Percentiles rank a stretch among this genome's conserved stretches.
These are phyloP conservation scores for Sporisorium sorghi DNA, from an alignment of 1,284 basidiomycete species.

Conservation along the genomic window DNA sequence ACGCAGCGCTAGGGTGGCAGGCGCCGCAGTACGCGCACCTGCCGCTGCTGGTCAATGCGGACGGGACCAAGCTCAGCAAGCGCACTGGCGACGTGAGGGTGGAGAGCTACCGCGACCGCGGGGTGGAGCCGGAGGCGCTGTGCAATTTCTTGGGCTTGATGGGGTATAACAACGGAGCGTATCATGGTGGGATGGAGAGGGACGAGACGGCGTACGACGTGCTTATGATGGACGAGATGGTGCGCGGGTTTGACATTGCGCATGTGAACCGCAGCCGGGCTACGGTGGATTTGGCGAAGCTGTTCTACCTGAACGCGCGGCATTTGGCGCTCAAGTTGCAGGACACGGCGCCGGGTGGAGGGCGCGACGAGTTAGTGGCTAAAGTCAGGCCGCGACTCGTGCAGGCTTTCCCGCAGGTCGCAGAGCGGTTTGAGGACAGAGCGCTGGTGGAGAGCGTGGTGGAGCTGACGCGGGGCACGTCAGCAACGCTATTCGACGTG, in stretches of 20 bases:
- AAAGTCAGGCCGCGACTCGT: conserved; percentile 19
- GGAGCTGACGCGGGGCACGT: conserved; percentile 26
- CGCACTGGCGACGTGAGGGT: conserved; percentile 89
- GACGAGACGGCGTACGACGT: conserved; percentile 47
- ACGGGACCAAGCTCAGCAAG: conserved; percentile 95
- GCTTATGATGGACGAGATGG: conserved; percentile 56
- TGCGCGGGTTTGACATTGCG: conserved; percentile 49
- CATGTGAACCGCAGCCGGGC: conserved; percentile 63
- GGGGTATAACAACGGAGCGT: conserved; percentile 77
- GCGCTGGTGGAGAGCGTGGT: conserved; percentile 20
- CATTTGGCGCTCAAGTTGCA: conserved; percentile 56
- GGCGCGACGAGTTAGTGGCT: conserved; percentile 25
- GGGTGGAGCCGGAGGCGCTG: conserved; percentile 90
- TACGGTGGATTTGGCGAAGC: conserved; percentile 56
- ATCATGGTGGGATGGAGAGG: conserved; percentile 21
- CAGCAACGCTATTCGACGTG: conserved; percentile 32
- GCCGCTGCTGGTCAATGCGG: conserved; percentile 87
- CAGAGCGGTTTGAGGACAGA: not conserved
- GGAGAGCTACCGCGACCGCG: conserved; percentile 82
- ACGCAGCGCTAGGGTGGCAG: conserved; percentile 79
- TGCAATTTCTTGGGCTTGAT: conserved; percentile 93
- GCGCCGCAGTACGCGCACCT: conserved; percentile 90
- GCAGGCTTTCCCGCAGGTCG: conserved; percentile 14
- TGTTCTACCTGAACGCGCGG: conserved; percentile 61
- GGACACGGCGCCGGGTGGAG: conserved; percentile 15